These are phyloP conservation scores for Epichloe amarillans DNA, from an alignment of 2,329 filamentous ascomycete genomes.

Conservation along the genomic window DNA sequence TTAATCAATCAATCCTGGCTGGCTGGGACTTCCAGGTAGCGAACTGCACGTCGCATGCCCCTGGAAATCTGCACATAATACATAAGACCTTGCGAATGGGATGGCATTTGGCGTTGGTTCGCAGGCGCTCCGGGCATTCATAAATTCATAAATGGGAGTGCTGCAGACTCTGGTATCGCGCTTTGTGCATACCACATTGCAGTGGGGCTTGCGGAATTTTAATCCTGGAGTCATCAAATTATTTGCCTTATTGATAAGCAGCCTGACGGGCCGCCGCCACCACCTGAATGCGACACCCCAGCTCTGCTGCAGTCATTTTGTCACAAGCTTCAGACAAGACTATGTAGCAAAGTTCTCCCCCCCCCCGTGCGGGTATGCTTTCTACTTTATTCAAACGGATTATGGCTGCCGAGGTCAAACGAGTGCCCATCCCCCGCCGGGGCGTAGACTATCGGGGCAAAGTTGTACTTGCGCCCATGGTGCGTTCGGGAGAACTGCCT, in stretches of 20 bases:
- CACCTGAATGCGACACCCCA: not conserved
- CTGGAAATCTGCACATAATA: no score
- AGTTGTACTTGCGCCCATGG: slow-evolving; percentile 93
- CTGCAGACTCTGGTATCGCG: no score
- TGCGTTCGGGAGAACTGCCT: slow-evolving; percentile 89
- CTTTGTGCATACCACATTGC: no score
- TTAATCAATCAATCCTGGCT: no score
- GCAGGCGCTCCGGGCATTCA: no score
- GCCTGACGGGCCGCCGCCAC: not conserved
- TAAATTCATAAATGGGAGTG: no score
- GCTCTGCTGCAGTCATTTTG: not conserved
- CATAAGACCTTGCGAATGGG: no score
- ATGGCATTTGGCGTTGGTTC: no score
- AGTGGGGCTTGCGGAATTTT: no score
- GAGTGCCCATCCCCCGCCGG: slow-evolving; percentile 70
- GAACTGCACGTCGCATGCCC: no score
- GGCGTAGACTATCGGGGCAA: slow-evolving; percentile 92
- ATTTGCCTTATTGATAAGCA: slow-evolving; percentile 1
- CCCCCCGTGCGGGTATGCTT: slow-evolving; percentile 16
- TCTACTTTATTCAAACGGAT: slow-evolving; percentile 27
- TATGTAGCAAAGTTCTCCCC: slow-evolving; percentile 8
- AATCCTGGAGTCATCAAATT: no score
- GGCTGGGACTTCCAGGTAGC: no score
- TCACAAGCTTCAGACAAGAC: slow-evolving; percentile 1
- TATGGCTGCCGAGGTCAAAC: slow-evolving; percentile 48